Percentiles rank a stretch among this genome's conserved stretches.
These are phyloP conservation scores for Solanum piurae DNA, from an alignment of 257 asterid genomes.

Conservation along the genomic window DNA sequence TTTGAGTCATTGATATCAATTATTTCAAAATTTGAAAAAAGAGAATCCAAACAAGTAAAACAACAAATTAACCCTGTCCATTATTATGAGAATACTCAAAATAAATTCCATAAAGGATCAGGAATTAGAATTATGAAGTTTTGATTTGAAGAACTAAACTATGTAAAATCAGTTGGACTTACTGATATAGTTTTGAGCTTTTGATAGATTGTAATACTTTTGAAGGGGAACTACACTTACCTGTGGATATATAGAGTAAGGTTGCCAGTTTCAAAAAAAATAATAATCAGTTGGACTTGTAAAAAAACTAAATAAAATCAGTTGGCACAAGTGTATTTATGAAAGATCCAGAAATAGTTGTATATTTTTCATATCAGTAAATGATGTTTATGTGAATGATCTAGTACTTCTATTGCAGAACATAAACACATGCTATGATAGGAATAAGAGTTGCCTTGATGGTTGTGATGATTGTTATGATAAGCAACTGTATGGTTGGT, in stretches of 20 bases:
- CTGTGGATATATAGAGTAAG: no score
- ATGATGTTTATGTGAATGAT: background rate
- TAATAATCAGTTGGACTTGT: no score
- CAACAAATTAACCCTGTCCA: background rate
- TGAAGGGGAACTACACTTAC: background rate
- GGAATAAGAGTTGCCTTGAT: slow-evolving; percentile 60
- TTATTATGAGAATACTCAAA: background rate
- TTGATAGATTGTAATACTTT: background rate
- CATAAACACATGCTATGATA: slow-evolving; percentile 38
- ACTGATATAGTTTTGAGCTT: background rate
- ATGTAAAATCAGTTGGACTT: background rate
- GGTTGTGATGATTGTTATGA: slow-evolving; percentile 55
- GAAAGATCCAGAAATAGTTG: background rate
- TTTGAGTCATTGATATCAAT: background rate
- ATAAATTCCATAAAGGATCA: background rate
- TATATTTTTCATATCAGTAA: background rate
- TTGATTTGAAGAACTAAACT: background rate
- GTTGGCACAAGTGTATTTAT: background rate
- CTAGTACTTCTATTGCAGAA: slow-evolving; percentile 33
- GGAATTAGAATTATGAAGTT: background rate
- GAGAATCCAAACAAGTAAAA: background rate
- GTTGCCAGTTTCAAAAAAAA: no score
- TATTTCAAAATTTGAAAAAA: background rate
- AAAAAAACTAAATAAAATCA: background rate
- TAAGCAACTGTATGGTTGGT: slow-evolving; percentile 74